Conservation (phyloP, 495 filamentous ascomycete genomes). For the Aspergillus funiculosus region DNA sequence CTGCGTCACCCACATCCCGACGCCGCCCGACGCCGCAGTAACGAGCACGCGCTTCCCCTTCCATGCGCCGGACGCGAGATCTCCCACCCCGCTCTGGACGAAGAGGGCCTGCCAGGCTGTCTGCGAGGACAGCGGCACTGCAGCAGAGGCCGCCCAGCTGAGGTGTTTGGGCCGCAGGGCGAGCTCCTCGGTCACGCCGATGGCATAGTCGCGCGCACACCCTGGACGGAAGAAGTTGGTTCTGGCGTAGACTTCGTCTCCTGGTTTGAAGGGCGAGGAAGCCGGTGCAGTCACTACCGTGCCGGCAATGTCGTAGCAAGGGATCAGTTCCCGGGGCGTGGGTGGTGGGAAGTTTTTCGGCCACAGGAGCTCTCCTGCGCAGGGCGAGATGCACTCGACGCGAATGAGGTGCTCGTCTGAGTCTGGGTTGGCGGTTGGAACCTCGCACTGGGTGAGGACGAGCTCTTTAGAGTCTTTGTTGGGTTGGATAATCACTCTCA, state of each 20-base stretch:
- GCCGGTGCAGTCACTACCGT: slow-evolving; percentile 37
- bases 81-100: slow-evolving; percentile 28
- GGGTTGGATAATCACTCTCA: slow-evolving; percentile 5
- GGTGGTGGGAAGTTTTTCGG: slow-evolving; percentile 35
- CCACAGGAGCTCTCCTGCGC: slow-evolving; percentile 52
- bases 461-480: slow-evolving; percentile 7
- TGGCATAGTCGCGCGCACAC: slow-evolving; percentile 40
- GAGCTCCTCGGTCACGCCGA: slow-evolving; percentile 42
- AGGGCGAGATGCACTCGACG: slow-evolving; percentile 45
- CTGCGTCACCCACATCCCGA: slow-evolving; percentile 54
- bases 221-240: slow-evolving; percentile 37
- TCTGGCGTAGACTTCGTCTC: slow-evolving; percentile 47
- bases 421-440: slow-evolving; percentile 18
- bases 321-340: slow-evolving; percentile 32
- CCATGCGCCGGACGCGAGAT: slow-evolving; percentile 6
- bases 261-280: slow-evolving; percentile 40
- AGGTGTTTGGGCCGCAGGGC: slow-evolving; percentile 33
- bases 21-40: slow-evolving; percentile 46
- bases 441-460: slow-evolving; percentile 13
- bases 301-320: slow-evolving; percentile 49
- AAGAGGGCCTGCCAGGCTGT: slow-evolving; percentile 53
- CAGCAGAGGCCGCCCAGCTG: slow-evolving; percentile 41
- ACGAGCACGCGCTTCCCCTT: slow-evolving; percentile 41
- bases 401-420: slow-evolving; percentile 46
- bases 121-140: slow-evolving; percentile 41